Base-by-base conservation (phyloP, 768 basidiomycete genomes). In the Panaeolus cyanescens region DNA sequence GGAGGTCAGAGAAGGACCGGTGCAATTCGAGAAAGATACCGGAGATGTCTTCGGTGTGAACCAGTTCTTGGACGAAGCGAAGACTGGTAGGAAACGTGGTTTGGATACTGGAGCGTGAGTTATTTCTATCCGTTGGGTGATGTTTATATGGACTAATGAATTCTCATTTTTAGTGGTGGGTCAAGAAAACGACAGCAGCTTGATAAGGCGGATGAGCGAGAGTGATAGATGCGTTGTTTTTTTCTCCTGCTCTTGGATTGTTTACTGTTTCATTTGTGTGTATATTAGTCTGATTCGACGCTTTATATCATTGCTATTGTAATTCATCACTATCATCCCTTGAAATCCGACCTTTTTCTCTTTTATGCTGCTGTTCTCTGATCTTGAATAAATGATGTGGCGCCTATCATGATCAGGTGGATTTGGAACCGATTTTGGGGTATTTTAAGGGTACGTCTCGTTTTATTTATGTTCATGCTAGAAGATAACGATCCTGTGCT, bases 1-100 rank as follows among this genome's bases (percentile, higher is more conserved):
- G 71, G 95, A 95, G 71, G 82, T 90, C 28, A 79, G 89, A 59
- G 92, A 94, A 68, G 97, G 97, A 1, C 97, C 97, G 22, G 97
- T 99, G 39, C 95, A 98, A 70, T 99, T 99, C 70, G 97, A 99
- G 81, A 97, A 98, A 79, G 96, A 99, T 70, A 88, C 91, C 1
- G 85, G 88, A n/a, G 96, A 98, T 82, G 94, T 98, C 19, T 98
- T 98, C 71, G 96, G 96, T 64, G 81, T 98, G 64, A 92, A 97
- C 75, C 89, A 96, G 73, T 99, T 99, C 81, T 83, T 99, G 81
- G 94, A 98, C 72, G 93, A 95, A 74, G 97, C 96, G 17, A 97
- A 94, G 83, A 89, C 89, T 22, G 96, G 95, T n/a, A 87, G 88
- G 74, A 96, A 96, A 79, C 80, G 95, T 63, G 93, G 92, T 13